phyloP scores from a whole-genome alignment of 192 early-diverging fungal genomes.

The Linnemannia schmuckeri region DNA sequence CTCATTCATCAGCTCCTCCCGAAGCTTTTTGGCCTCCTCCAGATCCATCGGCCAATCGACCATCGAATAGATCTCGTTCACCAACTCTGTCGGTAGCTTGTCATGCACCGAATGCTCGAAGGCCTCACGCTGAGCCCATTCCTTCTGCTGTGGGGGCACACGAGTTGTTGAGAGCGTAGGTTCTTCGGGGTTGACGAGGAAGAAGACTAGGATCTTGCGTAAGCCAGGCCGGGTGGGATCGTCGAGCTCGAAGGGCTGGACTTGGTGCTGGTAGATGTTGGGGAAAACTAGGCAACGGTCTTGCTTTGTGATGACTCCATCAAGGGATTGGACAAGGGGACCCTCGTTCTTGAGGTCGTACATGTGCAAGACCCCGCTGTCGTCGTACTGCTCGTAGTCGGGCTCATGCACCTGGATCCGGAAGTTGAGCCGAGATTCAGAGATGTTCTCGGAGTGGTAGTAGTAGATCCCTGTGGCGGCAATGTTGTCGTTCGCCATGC shows the following conservation, averaged over 20 bases:
- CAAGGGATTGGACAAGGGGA: constrained; percentile 59
- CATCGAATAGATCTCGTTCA: constrained; percentile 1
- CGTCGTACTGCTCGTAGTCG: constrained; percentile 44
- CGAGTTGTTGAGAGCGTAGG: constrained; percentile 67
- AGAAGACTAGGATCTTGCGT: constrained; percentile 78
- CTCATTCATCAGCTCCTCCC: constrained; percentile 22
- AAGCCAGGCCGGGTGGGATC: constrained; percentile 64
- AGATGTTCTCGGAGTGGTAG: too few relatives aligned
- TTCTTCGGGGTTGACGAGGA: constrained; percentile 74
- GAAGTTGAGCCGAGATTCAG: too few relatives aligned
- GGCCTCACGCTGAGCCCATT: background rate
- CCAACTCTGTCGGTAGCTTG: constrained; percentile 18
- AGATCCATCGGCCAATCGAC: constrained; percentile 19
- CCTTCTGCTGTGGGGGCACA: constrained; percentile 76
- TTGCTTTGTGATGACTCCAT: constrained; percentile 58
- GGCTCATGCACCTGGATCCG: constrained; percentile 28
- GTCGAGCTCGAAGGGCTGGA: constrained; percentile 70
- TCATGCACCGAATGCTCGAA: background rate
- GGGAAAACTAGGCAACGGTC: constrained; percentile 81
- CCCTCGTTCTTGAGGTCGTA: constrained; percentile 58
- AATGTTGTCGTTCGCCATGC: too few relatives aligned
- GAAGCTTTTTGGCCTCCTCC: constrained; percentile 14
- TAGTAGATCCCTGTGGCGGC: too few relatives aligned
- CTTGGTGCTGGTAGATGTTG: constrained; percentile 78
- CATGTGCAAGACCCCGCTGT: constrained; percentile 33